A percentile compares a stretch with the other conserved stretches of the same genome.
Conservation (phyloP, 2,329 filamentous ascomycete species). For the Claviceps pusilla region DNA sequence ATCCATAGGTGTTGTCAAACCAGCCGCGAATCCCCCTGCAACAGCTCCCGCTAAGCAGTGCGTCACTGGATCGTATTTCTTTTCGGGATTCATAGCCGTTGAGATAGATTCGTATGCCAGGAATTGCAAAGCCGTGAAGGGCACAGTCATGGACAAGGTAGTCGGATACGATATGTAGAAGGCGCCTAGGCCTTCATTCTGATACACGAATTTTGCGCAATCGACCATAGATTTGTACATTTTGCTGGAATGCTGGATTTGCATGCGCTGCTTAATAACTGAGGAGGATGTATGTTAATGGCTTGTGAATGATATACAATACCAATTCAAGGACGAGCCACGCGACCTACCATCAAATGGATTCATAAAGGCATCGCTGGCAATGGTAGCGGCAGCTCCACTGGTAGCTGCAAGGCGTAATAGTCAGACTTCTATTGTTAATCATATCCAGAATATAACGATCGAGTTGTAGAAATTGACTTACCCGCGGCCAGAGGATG, state of each 20-base stretch:
- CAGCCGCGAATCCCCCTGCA: constrained; percentile 84
- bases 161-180: constrained; percentile 99
- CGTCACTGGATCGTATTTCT: constrained; percentile 79
- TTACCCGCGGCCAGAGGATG: constrained; percentile 85
- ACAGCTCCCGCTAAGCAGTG: constrained; percentile 87
- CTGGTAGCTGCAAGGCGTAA: constrained; percentile 51
- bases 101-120: constrained; percentile 95
- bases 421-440: neutral
- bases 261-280: constrained; percentile 99
- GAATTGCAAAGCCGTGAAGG: constrained; percentile 93
- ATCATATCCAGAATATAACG: neutral
- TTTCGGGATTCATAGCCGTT: constrained; percentile 76
- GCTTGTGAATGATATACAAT: neutral
- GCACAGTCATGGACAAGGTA: constrained; percentile 94
- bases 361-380: constrained; percentile 97
- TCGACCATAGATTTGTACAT: constrained; percentile 75
- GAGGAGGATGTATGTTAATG: constrained; percentile 2
- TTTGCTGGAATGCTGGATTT: constrained; percentile 81
- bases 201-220: constrained; percentile 79
- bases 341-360: constrained; percentile 77
- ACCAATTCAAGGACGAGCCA: neutral
- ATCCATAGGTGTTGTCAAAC: constrained; percentile 87
- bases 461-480: constrained; percentile 11
- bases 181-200: constrained; percentile 70
- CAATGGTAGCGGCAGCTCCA: constrained; percentile 88